Evolutionary conservation across 345 rosid species (phyloP), one percentile per base, ranked within the genome.

Genomic region (Psidium friedrichsthalianum): DNA sequence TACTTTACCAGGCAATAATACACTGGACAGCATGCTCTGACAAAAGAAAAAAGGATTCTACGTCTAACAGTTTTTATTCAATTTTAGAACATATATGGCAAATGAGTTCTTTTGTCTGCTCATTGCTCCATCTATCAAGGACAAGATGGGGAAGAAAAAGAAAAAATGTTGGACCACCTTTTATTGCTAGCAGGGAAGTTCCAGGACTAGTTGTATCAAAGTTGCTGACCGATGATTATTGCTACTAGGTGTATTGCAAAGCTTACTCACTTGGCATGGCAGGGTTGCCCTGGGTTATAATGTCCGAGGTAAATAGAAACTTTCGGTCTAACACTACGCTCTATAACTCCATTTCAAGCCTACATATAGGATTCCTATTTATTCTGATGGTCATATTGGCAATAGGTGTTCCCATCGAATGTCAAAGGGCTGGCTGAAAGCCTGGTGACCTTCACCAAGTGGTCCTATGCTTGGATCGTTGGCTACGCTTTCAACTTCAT

Each of bases 401-500:
- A 8, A 53, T 94, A 96, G 99, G 90, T 96, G 56, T 94, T 96
- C 84, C 98, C 98, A 1, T 88, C 94, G 56, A 92, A 96, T 83
- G 88, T 94, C 32, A 95, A 96, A 84, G 98, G 98, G 52, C 90
- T 89, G 15, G 98, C 94, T 1, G 99, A 98, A 74, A 96, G 99
- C 93, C 84, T 94, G 89, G 94, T 93, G 86, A 97, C 94, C 51
- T 81, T 96, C 29, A 96, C 94, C 88, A 94, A 94, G 49, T 94
- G 97, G 98, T 87, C 92, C 8, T 95, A 98, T 83, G 93, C 95
- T 88, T 96, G 98, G 99, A 90, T 91, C 81, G 95, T 94, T 83
- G 93, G 97, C n/a, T 96, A 91, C 87, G 91, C 94, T 81, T 96
- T 94, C 90, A 96, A 95, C 91, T 96, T 96, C 87, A 93, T 95